Base-by-base conservation (phyloP, 2,329 filamentous ascomycete species). In the Ambrosiella beaveri region DNA sequence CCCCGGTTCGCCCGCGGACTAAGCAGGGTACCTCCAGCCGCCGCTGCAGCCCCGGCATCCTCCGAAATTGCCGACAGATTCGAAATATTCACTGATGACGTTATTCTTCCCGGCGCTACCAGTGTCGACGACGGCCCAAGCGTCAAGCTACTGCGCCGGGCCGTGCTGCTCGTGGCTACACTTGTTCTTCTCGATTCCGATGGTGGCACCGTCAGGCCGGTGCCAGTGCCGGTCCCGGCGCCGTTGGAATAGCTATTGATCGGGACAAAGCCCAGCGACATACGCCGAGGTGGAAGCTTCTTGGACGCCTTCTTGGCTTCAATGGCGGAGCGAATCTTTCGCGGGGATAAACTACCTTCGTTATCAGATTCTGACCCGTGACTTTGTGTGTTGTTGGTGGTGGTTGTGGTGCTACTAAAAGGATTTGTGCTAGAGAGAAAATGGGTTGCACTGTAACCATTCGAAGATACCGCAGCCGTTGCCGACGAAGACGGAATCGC, bases 11-110 rank as follows among this genome's bases (percentile, higher is more conserved):
- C 41, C 17, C 41, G 44, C 36, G 41, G 49, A 41, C 36, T 57
- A 13, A 47, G 19, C 44, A 47, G 27, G 27, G 27, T 27, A 27
- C 27, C 27, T 27, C 27, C 19, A 3, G 11, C 44, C 44, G 44
- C 7, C 11, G n/a, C 40, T 6, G 40, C 11, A 15, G 45, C 51
- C 15, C 40, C 77, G 49, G 78, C 78, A 65, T 80, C 80, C 6
- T 75, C 70, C 62, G 68, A 72, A 63, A 75, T 78, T 6, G 77
- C 71, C 45, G 75, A 66, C 12, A 71, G 65, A 1, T 71, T 70
- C 35, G 72, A 67, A 65, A 75, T 70, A 62, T 39, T 39, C 11
- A 27, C 15, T 8, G 38, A 19, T 15, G 9, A 41, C 37, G 39
- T 54, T 13, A 38, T 37, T 7, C 38, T 37, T 19, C 52, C 39